A percentile compares a stretch with the other conserved stretches of the same genome.
Conservation (phyloP, 2,329 filamentous ascomycete genomes). For the Sporothrix curviconia region DNA sequence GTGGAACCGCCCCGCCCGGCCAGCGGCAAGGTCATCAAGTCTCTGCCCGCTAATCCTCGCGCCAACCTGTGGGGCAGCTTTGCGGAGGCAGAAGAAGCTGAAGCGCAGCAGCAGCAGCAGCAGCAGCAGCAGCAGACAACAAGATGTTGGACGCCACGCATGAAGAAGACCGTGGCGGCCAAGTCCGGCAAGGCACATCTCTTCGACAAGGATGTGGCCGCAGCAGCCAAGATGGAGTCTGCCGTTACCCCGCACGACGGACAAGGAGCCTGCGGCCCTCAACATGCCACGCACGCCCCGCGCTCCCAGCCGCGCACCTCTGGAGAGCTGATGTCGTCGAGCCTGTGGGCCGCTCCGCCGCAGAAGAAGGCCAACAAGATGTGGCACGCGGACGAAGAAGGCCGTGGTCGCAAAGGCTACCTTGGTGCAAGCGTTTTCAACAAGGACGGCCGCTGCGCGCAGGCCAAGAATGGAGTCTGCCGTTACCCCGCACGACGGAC, state of each 20-base stretch:
- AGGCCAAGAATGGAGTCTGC: constrained; percentile 8
- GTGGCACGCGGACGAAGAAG: too few species aligned
- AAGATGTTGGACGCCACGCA: neutral
- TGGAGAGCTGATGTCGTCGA: constrained; percentile 8
- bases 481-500: constrained; percentile 17
- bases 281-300: constrained; percentile 11
- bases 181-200: neutral
- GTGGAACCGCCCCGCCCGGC: constrained; percentile 3
- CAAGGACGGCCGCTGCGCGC: too few species aligned
- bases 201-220: constrained; percentile 13
- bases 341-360: constrained; percentile 6
- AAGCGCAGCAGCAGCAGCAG: neutral
- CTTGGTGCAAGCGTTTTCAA: too few species aligned
- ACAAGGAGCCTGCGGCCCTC: constrained; percentile 7
- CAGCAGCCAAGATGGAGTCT: neutral
- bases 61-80: constrained; percentile 8
- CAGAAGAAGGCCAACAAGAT: too few species aligned
- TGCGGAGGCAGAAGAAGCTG: neutral
- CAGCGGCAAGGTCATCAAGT: neutral
- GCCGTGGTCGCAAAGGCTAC: too few species aligned
- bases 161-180: neutral
- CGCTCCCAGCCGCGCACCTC: neutral
- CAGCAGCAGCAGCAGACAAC: neutral
- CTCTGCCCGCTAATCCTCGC: neutral
- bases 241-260: constrained; percentile 11